Evolutionary conservation across 805 yeast species (phyloP), one percentile per base, ranked within the genome.

Genomic region (Wickerhamomyces canadensis): DNA sequence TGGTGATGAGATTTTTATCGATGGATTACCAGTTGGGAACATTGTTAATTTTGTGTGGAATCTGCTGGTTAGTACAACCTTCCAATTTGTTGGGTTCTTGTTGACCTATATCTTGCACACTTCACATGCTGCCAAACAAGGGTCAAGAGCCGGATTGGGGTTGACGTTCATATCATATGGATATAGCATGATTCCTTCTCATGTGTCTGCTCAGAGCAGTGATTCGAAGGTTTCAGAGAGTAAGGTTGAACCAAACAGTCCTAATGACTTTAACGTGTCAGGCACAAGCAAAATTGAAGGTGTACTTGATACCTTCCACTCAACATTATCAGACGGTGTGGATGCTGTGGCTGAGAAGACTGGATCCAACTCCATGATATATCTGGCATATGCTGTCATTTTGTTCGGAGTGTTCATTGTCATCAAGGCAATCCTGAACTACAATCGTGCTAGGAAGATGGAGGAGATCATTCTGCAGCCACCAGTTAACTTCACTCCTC

Each of bases 121-220:
- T 1, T 85, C 97, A 3, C 98, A 93, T 57, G 97, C 98, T 5
- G 95, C 97, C 4, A 87, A 86, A 56, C 89, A 89, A 53, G 98
- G 98, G 3, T 82, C 97, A 2, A 69, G 95, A 43, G 84, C 91
- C 15, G 98, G 98, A 0, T 64, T 93, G 40, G 98, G 98, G 3
- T 55, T 84, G 42, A 87, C 96, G 0, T 73, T 93, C 45, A 67
- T 91, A 36, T 76, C 80, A 37, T 78, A 80, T 46, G 95, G 84
- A 3, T 73, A 70, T 44, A 64, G 70, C 23, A 67, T 76, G 63
- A 61, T 74, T 26, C 81, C 84, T 2, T 61, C 40, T 58, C 60
- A 57, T 5, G 52, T 46, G 39, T 51, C 48, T 19, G 51, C 57
- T 21, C 51, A 48, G 17, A 35, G 56, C 11, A 51, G 55, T n/a